Conservation (phyloP, 169 alveolate genomes). For the Theileria orientalis region DNA sequence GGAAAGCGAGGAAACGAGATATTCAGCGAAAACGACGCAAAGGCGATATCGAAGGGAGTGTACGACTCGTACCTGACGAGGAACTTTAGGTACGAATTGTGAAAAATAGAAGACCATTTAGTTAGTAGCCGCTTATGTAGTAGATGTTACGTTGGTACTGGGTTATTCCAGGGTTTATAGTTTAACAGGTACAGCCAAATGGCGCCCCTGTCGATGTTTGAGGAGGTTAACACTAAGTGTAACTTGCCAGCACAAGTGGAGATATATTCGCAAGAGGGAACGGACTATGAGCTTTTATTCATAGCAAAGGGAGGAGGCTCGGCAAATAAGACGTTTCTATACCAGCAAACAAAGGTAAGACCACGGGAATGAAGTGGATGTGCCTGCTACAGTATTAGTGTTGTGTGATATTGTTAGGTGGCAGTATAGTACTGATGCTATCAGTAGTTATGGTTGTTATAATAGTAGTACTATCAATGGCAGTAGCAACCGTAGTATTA, state of each 20-base stretch:
- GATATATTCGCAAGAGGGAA: conserved; percentile 62
- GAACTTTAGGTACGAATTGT: conserved; percentile 64
- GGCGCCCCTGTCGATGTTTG: conserved; percentile 83
- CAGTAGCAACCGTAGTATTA: no score
- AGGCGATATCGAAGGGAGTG: conserved; percentile 79
- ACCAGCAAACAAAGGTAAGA: conserved; percentile 81
- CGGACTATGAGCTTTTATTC: conserved; percentile 74
- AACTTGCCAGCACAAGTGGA: conserved; percentile 87
- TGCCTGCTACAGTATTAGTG: background rate
- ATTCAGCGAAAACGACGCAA: conserved; percentile 65
- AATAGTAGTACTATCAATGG: no score
- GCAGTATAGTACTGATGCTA: background rate
- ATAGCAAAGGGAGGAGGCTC: conserved; percentile 90
- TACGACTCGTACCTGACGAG: conserved; percentile 80
- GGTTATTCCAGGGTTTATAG: background rate
- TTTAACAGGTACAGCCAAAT: conserved; percentile 76
- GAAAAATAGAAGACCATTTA: background rate
- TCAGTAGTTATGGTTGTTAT: background rate
- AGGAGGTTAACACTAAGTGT: conserved; percentile 83
- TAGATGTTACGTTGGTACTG: no score
- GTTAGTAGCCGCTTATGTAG: no score
- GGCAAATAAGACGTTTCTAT: conserved; percentile 84
- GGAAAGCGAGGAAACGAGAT: conserved; percentile 78
- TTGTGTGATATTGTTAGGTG: background rate
- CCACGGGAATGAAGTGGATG: conserved; percentile 29